Evolutionary conservation across 495 filamentous ascomycete species (phyloP).

Genomic region (Penicillium daleae): DNA sequence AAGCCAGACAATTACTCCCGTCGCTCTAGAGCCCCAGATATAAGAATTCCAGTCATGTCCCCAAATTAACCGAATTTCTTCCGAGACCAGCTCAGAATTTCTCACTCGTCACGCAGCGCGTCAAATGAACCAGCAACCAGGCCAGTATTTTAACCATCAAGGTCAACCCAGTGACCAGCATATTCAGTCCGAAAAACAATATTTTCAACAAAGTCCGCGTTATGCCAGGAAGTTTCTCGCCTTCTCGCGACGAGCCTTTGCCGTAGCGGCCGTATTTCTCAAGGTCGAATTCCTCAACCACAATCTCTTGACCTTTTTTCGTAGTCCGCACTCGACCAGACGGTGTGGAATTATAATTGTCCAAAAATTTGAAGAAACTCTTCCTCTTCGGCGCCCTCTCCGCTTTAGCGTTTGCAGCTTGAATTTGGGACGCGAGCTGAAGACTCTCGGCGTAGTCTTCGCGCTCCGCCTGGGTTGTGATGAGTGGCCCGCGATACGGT

Average conservation of each 20-base stretch:
- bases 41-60: background rate
- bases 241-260: constrained; percentile 37
- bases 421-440: constrained; percentile 39
- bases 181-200: constrained; percentile 44
- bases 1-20: constrained; percentile 1
- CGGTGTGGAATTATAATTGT: constrained; percentile 3
- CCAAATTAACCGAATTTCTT: background rate
- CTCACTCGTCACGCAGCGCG: constrained; percentile 46
- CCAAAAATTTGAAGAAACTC: constrained; percentile 32
- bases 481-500: constrained; percentile 37
- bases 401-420: constrained; percentile 21
- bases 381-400: constrained; percentile 15
- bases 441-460: constrained; percentile 43
- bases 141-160: constrained; percentile 42
- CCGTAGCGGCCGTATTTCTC: constrained; percentile 50
- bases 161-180: constrained; percentile 41
- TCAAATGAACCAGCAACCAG: constrained; percentile 44
- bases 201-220: constrained; percentile 39
- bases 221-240: constrained; percentile 44
- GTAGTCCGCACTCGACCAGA: constrained; percentile 6
- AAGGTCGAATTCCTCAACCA: constrained; percentile 51
- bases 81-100: constrained; percentile 36
- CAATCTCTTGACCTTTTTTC: constrained; percentile 32
- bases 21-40: constrained; percentile 3
- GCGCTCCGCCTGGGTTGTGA: constrained; percentile 48